phyloP scores from a whole-genome alignment of 2,329 filamentous ascomycete genomes.

The Alternaria arbusti region DNA sequence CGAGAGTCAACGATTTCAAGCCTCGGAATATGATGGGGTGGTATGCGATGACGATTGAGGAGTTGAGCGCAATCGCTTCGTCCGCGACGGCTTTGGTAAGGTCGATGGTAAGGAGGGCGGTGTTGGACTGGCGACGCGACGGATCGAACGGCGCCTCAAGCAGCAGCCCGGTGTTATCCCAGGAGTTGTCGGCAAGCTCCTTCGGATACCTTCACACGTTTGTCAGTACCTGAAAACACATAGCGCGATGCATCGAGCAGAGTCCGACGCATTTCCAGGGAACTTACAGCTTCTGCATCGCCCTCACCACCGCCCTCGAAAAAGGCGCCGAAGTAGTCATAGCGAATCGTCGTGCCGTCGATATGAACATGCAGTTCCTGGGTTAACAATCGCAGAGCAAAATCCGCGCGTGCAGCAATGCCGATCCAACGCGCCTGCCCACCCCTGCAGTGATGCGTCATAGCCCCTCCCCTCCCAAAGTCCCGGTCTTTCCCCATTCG shows the following conservation, averaged over 20 bases:
- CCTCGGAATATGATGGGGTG: constrained; percentile 97
- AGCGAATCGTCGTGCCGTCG: constrained; percentile 44
- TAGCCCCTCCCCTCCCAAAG: constrained; percentile 15
- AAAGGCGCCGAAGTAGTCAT: constrained; percentile 64
- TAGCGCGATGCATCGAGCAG: neutral
- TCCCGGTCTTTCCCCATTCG: constrained; percentile 12
- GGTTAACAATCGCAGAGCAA: neutral
- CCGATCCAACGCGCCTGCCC: constrained; percentile 1
- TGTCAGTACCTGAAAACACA: constrained; percentile 8
- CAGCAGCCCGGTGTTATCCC: constrained; percentile 92
- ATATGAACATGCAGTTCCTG: constrained; percentile 40
- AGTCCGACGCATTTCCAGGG: neutral
- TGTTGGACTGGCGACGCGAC: constrained; percentile 65
- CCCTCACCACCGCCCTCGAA: constrained; percentile 71
- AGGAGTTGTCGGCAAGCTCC: constrained; percentile 83
- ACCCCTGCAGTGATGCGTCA: constrained; percentile 26
- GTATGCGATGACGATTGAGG: constrained; percentile 85
- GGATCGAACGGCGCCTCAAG: constrained; percentile 71
- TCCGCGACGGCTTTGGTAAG: constrained; percentile 87
- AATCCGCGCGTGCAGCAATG: constrained; percentile 4
- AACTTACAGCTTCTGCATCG: constrained; percentile 79
- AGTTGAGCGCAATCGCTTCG: constrained; percentile 80
- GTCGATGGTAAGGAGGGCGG: constrained; percentile 84
- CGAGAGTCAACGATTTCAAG: constrained; percentile 84
- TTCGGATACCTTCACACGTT: constrained; percentile 75